These are phyloP conservation scores for Colletotrichum sp. DNA, from an alignment of 2,329 filamentous ascomycete species.

Conservation along the genomic window DNA sequence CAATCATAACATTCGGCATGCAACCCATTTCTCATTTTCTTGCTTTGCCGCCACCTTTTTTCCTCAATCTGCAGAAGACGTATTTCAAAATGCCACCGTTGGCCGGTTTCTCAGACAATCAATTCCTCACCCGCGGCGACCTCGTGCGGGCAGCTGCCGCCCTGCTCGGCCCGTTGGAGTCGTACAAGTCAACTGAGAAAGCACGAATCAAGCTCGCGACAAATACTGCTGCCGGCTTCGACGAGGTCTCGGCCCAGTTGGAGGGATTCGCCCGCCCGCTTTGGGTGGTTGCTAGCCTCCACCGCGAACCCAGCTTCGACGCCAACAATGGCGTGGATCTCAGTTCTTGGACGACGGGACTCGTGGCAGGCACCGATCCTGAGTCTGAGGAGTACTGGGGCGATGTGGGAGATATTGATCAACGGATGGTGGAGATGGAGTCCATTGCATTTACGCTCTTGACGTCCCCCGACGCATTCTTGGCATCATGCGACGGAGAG, in stretches of 20 bases:
- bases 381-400: constrained; percentile 42
- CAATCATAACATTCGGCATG: background rate
- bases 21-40: background rate
- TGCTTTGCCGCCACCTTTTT: background rate
- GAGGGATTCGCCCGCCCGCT: constrained; percentile 38
- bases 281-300: constrained; percentile 22
- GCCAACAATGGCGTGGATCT: background rate
- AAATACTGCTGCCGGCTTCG: constrained; percentile 35
- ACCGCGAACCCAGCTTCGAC: constrained; percentile 42
- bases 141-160: constrained; percentile 28
- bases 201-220: constrained; percentile 34
- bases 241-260: constrained; percentile 38
- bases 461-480: constrained; percentile 38
- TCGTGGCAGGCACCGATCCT: constrained; percentile 25
- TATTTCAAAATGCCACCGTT: constrained; percentile 26
- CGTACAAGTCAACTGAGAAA: constrained; percentile 29
- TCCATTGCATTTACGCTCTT: constrained; percentile 47
- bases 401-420: constrained; percentile 40
- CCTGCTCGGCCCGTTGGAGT: constrained; percentile 28
- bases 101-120: constrained; percentile 36
- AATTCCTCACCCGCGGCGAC: constrained; percentile 32
- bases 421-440: constrained; percentile 53
- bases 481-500: constrained; percentile 23
- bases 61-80: background rate
- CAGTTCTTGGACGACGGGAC: constrained; percentile 23